Evolutionary conservation across 805 yeast species (phyloP).

Genomic region (Ogataea degrootiae): DNA sequence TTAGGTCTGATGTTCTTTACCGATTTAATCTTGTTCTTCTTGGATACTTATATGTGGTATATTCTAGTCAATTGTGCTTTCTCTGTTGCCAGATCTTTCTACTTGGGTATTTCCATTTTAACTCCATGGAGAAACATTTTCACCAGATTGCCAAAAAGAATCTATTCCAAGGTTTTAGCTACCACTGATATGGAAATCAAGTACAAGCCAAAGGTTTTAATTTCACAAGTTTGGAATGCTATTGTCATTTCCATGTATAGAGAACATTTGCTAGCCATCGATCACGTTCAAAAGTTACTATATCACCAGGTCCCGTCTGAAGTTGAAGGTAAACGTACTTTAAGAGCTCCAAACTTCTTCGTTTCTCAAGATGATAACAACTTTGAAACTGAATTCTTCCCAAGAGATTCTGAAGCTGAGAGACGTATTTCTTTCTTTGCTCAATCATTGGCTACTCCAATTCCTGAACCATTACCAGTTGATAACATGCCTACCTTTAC

Average conservation of each 20-base stretch:
- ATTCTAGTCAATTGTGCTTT: constrained; percentile 90
- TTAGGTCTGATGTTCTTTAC: constrained; percentile 90
- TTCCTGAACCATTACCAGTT: constrained; percentile 98
- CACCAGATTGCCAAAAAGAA: constrained; percentile 97
- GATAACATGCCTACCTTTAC: constrained; percentile 99
- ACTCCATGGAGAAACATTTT: constrained; percentile 99
- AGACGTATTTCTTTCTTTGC: constrained; percentile 99
- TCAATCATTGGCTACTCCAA: constrained; percentile 96
- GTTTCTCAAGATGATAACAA: constrained; percentile 96
- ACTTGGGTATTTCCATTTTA: constrained; percentile 96
- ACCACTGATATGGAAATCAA: constrained; percentile 99
- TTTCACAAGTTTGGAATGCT: constrained; percentile 99
- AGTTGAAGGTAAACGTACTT: constrained; percentile 95
- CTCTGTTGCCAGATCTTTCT: constrained; percentile 97
- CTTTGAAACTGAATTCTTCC: constrained; percentile 95
- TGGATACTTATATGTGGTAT: constrained; percentile 99
- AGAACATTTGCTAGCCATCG: constrained; percentile 96
- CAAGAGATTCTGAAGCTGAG: constrained; percentile 95
- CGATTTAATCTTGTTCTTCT: constrained; percentile 91
- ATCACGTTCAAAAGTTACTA: constrained; percentile 94
- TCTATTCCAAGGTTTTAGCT: constrained; percentile 94
- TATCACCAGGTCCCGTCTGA: constrained; percentile 99
- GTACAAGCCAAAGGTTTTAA: constrained; percentile 96
- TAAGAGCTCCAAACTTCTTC: constrained; percentile 98
- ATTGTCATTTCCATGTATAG: constrained; percentile 99